A percentile compares a stretch with the other conserved stretches of the same genome.
Evolutionary conservation across 164 flowering plant genomes (phyloP).

Genomic region (Akebia trifoliata): DNA sequence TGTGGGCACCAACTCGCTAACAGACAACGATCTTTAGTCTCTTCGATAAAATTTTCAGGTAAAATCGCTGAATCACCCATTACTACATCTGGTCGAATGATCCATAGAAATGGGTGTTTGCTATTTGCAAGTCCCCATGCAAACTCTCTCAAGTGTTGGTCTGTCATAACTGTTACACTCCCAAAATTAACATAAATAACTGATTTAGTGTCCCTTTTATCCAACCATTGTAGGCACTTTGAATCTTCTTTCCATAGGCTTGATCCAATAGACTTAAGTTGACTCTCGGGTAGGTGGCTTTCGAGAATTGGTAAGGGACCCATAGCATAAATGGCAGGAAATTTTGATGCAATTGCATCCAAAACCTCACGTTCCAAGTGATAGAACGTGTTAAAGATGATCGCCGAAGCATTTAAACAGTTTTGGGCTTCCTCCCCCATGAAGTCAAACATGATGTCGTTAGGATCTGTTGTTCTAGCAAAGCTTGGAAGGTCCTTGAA

Average conservation of each 20-base stretch:
- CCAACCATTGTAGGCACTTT: conserved; percentile 30
- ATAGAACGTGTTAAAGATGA: conserved; percentile 36
- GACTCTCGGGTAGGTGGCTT: not conserved
- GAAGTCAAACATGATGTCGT: conserved; percentile 29
- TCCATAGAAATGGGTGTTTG: conserved; percentile 34
- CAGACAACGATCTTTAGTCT: conserved; percentile 23
- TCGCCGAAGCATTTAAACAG: conserved; percentile 4
- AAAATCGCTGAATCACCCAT: conserved; percentile 23
- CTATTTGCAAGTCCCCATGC: conserved; percentile 41
- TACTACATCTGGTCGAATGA: conserved; percentile 32
- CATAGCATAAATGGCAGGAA: conserved; percentile 23
- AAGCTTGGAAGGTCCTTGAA: conserved; percentile 36
- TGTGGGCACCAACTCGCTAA: conserved; percentile 35
- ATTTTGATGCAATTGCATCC: conserved; percentile 18
- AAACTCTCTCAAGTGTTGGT: conserved; percentile 26
- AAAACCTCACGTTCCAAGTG: conserved; percentile 30
- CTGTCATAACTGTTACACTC: conserved; percentile 26
- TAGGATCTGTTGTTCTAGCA: conserved; percentile 20
- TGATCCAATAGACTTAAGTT: conserved; percentile 13
- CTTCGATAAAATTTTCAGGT: conserved; percentile 22
- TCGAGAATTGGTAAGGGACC: conserved; percentile 24
- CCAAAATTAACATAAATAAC: conserved; percentile 38
- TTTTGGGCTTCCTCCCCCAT: conserved; percentile 5
- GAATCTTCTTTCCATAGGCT: conserved; percentile 37
- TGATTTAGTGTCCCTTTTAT: conserved; percentile 14